Conservation (phyloP, 768 basidiomycete species). For the Trichaptum fuscoviolaceum region DNA sequence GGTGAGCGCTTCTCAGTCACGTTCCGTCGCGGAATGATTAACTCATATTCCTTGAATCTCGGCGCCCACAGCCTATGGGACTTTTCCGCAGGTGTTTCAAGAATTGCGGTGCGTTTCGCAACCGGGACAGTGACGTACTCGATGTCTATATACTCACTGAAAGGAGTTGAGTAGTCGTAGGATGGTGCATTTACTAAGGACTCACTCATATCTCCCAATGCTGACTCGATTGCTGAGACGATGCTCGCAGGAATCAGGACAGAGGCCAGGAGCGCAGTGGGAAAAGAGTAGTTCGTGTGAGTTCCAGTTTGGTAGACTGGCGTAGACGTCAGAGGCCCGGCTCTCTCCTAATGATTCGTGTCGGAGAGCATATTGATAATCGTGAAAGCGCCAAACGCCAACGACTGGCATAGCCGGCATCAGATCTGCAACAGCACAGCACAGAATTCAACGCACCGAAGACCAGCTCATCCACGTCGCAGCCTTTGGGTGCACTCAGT, state of each 20-base stretch:
- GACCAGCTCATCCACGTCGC: not conserved
- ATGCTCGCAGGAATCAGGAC: not conserved
- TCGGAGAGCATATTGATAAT: not conserved
- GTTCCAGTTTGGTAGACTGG: not conserved
- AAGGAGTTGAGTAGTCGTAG: not conserved
- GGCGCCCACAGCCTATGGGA: too few relatives aligned
- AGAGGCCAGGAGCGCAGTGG: not conserved
- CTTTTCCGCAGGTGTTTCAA: not conserved
- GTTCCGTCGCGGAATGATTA: too few relatives aligned
- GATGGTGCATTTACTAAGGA: not conserved
- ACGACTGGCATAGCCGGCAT: not conserved
- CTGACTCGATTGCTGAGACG: not conserved
- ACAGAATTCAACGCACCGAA: not conserved
- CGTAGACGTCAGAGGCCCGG: not conserved
- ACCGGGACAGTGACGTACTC: not conserved
- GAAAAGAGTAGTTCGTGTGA: not conserved
- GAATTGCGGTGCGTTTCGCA: not conserved
- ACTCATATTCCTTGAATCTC: too few relatives aligned
- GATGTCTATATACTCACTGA: not conserved
- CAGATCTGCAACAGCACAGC: not conserved
- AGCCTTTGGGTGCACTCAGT: not conserved
- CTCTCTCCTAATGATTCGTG: not conserved
- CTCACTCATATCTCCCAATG: not conserved
- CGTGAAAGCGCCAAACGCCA: not conserved
- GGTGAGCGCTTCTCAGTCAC: too few relatives aligned